These are phyloP conservation scores for Pezicula carpinea DNA, from an alignment of 2,329 filamentous ascomycete genomes.

Conservation along the genomic window DNA sequence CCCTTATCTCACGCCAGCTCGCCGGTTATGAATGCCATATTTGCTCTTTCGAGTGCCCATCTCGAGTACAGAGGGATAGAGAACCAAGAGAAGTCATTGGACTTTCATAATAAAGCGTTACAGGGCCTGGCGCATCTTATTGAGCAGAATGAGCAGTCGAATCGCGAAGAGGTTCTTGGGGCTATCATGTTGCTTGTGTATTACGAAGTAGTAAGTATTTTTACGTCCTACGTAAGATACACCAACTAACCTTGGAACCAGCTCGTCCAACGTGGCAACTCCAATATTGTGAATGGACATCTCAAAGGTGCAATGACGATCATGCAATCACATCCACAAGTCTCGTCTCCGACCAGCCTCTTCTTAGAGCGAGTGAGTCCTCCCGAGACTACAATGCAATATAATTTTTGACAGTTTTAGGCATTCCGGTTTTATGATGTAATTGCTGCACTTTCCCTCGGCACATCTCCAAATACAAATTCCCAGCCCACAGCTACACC, in stretches of 20 bases:
- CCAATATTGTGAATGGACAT: constrained; percentile 57
- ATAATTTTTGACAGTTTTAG: constrained; percentile 32
- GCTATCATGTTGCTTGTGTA: constrained; percentile 59
- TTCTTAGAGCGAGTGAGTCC: constrained; percentile 53
- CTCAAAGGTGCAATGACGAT: constrained; percentile 58
- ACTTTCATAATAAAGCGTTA: constrained; percentile 56
- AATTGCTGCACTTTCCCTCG: constrained; percentile 57
- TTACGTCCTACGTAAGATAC: not conserved
- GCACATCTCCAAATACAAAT: constrained; percentile 50
- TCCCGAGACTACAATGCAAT: not conserved
- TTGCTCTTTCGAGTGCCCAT: constrained; percentile 79
- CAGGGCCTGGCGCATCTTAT: constrained; percentile 54
- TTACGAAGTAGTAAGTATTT: constrained; percentile 59
- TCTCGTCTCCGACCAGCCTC: constrained; percentile 42
- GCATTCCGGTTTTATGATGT: constrained; percentile 64
- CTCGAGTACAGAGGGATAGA: constrained; percentile 60
- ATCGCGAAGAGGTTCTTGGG: constrained; percentile 54
- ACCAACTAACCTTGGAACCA: constrained; percentile 26
- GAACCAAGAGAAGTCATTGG: constrained; percentile 49
- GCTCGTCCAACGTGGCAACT: constrained; percentile 56
- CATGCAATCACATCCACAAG: constrained; percentile 44
- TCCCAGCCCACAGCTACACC: constrained; percentile 43
- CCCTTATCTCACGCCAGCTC: constrained; percentile 51
- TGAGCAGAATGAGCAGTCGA: constrained; percentile 43
- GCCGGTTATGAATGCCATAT: constrained; percentile 75